phyloP scores from a whole-genome alignment of 2,329 filamentous ascomycete genomes.

The Neonectria ditissima region DNA sequence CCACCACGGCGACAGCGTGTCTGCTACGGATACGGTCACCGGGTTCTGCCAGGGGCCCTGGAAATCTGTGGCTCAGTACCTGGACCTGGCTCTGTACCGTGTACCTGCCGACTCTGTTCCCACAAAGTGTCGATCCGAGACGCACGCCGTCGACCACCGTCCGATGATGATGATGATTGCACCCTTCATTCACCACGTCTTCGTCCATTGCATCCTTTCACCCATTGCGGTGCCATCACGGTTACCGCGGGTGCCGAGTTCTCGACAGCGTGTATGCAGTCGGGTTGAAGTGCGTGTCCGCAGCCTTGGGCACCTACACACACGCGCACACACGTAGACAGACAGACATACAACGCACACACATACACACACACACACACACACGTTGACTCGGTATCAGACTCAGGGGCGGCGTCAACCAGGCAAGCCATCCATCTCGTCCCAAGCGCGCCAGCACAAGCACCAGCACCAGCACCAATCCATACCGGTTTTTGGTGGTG shows the following conservation, averaged over 20 bases:
- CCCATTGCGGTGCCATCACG: not conserved
- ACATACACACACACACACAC: conserved; percentile 7
- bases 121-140: conserved; percentile 16
- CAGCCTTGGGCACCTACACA: conserved; percentile 20
- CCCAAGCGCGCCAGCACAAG: not conserved
- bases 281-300: not conserved
- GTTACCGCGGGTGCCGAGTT: not conserved
- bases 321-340: conserved; percentile 7
- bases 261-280: not conserved
- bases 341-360: conserved; percentile 7
- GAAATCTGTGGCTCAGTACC: conserved; percentile 4
- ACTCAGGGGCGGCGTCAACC: conserved; percentile 34
- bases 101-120: conserved; percentile 8
- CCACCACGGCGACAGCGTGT: conserved; percentile 21
- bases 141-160: conserved; percentile 22
- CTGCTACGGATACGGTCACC: conserved; percentile 16
- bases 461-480: no score
- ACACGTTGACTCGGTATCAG: conserved; percentile 20
- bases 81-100: not conserved
- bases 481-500: not conserved
- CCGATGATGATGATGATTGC: conserved; percentile 27
- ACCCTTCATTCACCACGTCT: conserved; percentile 28
- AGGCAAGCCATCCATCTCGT: not conserved
- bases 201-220: conserved; percentile 1
- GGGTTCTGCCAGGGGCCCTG: conserved; percentile 15